phyloP scores from a whole-genome alignment of 257 asterid species.

The Fraxinus anomala region DNA sequence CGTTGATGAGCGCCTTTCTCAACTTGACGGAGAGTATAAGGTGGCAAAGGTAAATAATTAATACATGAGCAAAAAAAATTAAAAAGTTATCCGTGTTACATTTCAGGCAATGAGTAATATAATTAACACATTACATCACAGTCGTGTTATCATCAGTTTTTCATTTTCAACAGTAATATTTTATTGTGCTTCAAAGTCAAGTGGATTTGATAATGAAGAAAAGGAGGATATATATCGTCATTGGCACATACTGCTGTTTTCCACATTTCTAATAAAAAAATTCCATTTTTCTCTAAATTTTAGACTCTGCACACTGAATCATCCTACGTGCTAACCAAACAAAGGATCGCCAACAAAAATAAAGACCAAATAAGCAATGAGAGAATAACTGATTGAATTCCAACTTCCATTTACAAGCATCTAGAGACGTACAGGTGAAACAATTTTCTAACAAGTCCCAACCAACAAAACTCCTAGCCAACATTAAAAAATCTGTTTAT shows the following conservation, averaged over 20 bases:
- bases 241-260: neutral
- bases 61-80: neutral
- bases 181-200: neutral
- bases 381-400: conserved; percentile 6
- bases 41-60: neutral
- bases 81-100: neutral
- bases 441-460: conserved; percentile 18
- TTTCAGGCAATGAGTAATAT: neutral
- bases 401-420: conserved; percentile 12
- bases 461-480: conserved; percentile 5
- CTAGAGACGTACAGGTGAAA: neutral
- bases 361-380: conserved; percentile 8
- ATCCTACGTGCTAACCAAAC: conserved; percentile 7
- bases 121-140: neutral
- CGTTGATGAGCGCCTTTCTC: neutral
- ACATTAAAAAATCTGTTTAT: neutral
- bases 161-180: neutral
- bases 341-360: conserved; percentile 18
- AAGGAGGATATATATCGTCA: neutral
- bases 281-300: neutral
- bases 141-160: neutral
- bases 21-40: neutral
- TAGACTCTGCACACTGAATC: neutral
- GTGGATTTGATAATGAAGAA: neutral
- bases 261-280: neutral